Evolutionary conservation across 2,329 filamentous ascomycete species (phyloP).

Genomic region (Anthostomella pinea): DNA sequence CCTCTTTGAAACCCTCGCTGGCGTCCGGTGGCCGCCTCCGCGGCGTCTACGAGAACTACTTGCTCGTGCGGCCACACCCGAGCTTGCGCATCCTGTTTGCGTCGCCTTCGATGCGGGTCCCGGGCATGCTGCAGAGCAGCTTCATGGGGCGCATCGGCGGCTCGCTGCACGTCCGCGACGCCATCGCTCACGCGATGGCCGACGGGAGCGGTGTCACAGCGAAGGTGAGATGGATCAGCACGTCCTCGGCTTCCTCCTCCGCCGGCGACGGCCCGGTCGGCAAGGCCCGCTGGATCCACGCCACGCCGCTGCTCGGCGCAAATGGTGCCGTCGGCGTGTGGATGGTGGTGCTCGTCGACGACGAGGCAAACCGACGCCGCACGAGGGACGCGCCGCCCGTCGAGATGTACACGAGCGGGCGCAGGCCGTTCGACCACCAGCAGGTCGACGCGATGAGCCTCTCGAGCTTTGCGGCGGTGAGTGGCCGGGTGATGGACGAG

Average conservation of each 20-base stretch:
- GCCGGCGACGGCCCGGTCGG: constrained; percentile 51
- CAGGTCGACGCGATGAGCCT: constrained; percentile 13
- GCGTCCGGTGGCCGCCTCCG: constrained; percentile 33
- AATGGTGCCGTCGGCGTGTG: constrained; percentile 70
- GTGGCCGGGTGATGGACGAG: neutral
- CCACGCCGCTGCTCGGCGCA: constrained; percentile 66
- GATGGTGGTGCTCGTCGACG: constrained; percentile 74
- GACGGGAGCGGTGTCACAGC: constrained; percentile 71
- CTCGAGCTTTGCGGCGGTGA: constrained; percentile 12
- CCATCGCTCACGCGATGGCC: constrained; percentile 56
- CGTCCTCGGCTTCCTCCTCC: neutral
- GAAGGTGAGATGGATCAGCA: constrained; percentile 66
- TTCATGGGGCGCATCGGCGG: constrained; percentile 55
- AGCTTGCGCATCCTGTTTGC: constrained; percentile 67
- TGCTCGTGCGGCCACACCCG: constrained; percentile 65
- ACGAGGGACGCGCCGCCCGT: constrained; percentile 26
- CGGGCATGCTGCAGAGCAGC: constrained; percentile 62
- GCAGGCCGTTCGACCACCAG: neutral
- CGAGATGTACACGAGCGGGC: constrained; percentile 11
- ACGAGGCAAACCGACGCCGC: constrained; percentile 41
- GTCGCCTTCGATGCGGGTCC: constrained; percentile 63
- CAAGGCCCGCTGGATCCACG: constrained; percentile 71
- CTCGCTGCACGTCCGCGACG: constrained; percentile 44
- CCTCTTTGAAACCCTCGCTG: too few relatives aligned
- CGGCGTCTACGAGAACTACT: constrained; percentile 55